Evolutionary conservation across 106 monocot genomes (phyloP), one percentile per base, ranked within the genome.

Genomic region (Platanthera zijinensis): DNA sequence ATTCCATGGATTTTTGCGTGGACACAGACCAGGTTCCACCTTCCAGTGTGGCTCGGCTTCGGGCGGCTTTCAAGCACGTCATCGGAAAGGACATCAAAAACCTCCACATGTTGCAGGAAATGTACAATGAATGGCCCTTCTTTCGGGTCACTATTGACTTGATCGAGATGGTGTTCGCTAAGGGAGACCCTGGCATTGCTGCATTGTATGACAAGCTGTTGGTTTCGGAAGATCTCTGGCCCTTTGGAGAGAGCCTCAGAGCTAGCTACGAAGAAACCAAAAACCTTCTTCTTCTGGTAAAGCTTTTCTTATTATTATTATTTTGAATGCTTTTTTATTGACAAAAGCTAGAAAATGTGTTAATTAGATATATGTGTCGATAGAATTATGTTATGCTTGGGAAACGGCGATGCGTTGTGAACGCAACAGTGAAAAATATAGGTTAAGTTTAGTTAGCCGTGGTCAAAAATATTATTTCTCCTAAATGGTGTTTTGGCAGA

Each of bases 1-100:
- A 99, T 99, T 18, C 94, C 99, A 32, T 99, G 99, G 99, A 99
- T 99, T 12, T 99, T 99, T 90, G 99, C 99, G 48, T 99, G 99
- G 99, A 99, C 99, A 14, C 99, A 99, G 74, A 99, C 94, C 32
- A 82, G 99, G 57, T 99, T 99, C 84, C 94, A 99, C 79, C 89
- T 99, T 69, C 99, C 99, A 17, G 99, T 99, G 30, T 99, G 99
- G 99, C 94, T 99, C 71, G 99, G 99, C 25, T 94, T 99, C 76
- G 84, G 25, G 82, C 85, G 48, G 99, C 99, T 32, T 94, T 99
- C 83, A 90, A 90, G 76, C 78, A 87, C 67, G 76, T 83, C 12
- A 46, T 94, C 74, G 84, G 84, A 22, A 88, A 94, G 61, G 92
- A 99, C 61, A 84, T 88, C 57, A 80, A 85, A 51, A 99, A 94